These are phyloP conservation scores for Nemophila menziesii DNA, from an alignment of 257 asterid species.

Conservation along the genomic window DNA sequence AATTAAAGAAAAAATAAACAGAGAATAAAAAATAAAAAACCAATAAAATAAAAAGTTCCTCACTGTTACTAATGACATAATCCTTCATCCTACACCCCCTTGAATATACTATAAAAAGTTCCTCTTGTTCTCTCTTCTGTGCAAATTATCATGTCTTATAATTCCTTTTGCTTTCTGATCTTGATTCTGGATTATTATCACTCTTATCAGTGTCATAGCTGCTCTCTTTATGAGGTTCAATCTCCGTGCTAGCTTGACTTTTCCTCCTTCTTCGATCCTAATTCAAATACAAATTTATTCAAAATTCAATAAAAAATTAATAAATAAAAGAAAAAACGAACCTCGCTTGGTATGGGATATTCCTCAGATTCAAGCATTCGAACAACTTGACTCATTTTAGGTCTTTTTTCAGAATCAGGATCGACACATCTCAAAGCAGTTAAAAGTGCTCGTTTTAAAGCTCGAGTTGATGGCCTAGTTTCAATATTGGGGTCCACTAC, in stretches of 20 bases:
- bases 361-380: constrained; percentile 98
- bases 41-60: no score
- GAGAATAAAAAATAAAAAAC: neutral
- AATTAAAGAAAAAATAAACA: constrained; percentile 1
- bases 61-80: no score
- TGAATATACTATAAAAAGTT: constrained; percentile 1
- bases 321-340: constrained; percentile 16
- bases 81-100: neutral
- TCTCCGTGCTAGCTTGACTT: constrained; percentile 54
- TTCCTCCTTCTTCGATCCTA: constrained; percentile 85
- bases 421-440: constrained; percentile 97
- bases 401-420: constrained; percentile 96
- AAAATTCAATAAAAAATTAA: no score
- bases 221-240: constrained; percentile 41
- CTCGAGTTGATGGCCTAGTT: constrained; percentile 72
- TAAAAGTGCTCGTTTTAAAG: constrained; percentile 83
- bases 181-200: constrained; percentile 47
- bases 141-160: constrained; percentile 13
- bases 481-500: constrained; percentile 88
- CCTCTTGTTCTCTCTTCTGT: constrained; percentile 10
- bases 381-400: constrained; percentile 91
- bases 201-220: constrained; percentile 76
- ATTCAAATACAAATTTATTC: neutral
- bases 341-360: constrained; percentile 95
- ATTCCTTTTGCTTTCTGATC: constrained; percentile 28